Conservation (phyloP, 1,284 basidiomycete genomes). For the Abortiporus biennis region DNA sequence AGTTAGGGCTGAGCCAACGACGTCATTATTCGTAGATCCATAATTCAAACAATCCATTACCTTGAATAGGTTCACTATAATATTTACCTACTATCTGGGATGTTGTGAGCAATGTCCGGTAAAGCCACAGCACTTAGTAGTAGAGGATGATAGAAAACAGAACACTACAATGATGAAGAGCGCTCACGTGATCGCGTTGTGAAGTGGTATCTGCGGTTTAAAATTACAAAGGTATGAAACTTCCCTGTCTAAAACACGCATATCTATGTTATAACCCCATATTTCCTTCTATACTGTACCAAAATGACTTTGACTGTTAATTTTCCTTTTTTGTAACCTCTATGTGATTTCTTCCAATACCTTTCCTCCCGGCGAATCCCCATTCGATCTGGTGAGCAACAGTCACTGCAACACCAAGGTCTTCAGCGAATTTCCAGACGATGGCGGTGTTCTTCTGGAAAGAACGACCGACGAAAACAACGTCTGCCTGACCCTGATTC, state of each 20-base stretch:
- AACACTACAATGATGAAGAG: neutral
- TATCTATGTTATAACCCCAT: no score
- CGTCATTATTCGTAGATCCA: no score
- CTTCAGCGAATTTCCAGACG: conserved; percentile 47
- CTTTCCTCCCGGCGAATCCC: conserved; percentile 34
- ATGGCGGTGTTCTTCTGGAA: conserved; percentile 53
- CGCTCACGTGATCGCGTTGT: neutral
- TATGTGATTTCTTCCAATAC: no score
- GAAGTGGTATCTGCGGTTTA: no score
- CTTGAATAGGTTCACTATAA: no score
- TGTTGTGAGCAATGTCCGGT: neutral
- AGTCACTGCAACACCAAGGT: conserved; percentile 38
- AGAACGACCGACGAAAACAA: conserved; percentile 42
- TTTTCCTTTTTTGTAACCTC: no score
- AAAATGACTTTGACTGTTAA: no score
- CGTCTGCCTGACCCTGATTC: conserved; percentile 32
- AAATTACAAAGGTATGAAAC: no score
- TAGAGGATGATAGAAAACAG: neutral
- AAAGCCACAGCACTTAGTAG: neutral
- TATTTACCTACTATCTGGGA: neutral
- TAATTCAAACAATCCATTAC: no score
- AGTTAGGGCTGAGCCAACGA: neutral
- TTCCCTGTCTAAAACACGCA: no score
- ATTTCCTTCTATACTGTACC: no score
- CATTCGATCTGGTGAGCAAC: conserved; percentile 47